Evolutionary conservation across 176 grass and related monocot species (phyloP), one percentile per base, ranked within the genome.

Genomic region (Coix lacrymajobi): DNA sequence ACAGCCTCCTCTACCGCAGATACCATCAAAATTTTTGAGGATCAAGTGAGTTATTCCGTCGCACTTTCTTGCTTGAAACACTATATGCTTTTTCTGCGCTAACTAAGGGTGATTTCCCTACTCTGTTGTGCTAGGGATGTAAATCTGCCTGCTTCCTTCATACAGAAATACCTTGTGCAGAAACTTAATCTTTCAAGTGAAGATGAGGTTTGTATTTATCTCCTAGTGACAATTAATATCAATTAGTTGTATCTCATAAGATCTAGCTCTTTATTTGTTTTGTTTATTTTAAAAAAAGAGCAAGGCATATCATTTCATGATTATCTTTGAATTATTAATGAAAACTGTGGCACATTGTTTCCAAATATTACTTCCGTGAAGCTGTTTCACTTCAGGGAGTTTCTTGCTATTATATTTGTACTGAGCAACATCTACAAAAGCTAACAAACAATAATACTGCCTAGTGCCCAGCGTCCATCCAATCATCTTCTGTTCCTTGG

Each of bases 21-120:
- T 94, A 77, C 57, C 75, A 67, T 51, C 88, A 72, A 91, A 90
- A 54, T 88, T 88, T 88, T 72, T 94, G 83, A 92, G 92, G 79
- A 92, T 94, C 39, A 90, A 89, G 92, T 94, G 74, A 92, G 92
- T 77, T 85, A 41, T 73, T 60, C 37, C 41, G 16, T 25, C 43
- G 20, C 0, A 15, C 24, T 83, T 76, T 86, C 31, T 70, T 78
- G 32, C 45, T 82, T 45, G n/a, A 76, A 86, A 39, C 46, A 73
- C 30, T 41, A 28, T 31, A 22, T 48, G 12, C 58, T 49, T 77
- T 77, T 66, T 51, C 69, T 83, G 49, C 8, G 0, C 64, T 85
- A 71, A 78, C 45, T 67, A 6, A 1, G 8, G 20, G 46, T 82
- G 20, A 49, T 81, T 65, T 83, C 45, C 36, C 82, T 71, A 73